Evolutionary conservation across 2,329 filamentous ascomycete species (phyloP), one percentile per base, ranked within the genome.

Genomic region (Fusarium solani-melongenae): DNA sequence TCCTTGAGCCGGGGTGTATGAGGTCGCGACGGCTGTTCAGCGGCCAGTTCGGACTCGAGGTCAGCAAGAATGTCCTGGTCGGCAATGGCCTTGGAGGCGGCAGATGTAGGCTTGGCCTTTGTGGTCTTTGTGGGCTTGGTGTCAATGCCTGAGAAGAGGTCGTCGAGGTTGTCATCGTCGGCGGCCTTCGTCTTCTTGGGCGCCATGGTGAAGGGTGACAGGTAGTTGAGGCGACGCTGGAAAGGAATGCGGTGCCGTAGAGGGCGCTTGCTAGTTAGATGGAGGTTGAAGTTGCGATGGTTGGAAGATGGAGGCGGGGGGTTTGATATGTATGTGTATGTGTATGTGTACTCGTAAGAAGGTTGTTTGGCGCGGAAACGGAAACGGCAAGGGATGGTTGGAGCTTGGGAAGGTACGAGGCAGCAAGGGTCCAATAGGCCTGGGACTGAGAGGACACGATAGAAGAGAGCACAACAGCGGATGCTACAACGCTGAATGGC

Each of bases 31-130:
- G 93, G 89, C 79, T 92, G 87, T 81, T 93, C 91, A 62, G 90
- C 88, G 77, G 91, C 94, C 49, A 97, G 90, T 80, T 90, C 83
- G 76, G 82, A 84, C 81, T 97, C 94, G 70, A 98, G 90, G 77
- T 98, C 95, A 71, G 95, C 95, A 41, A 98, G 89, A 66, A 96
- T 91, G 81, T 98, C 95, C 76, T 94, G 89, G 77, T 92, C 88
- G 76, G 82, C 79, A 79, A 83, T 83, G 60, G 84, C 78, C 80
- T 88, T 88, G 74, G 86, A 82, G 62, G 85, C 82, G 64, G 87
- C 83, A 62, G 88, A 87, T 73, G 86, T 83, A 71, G 86, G 80
- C 79, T 88, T 88, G 76, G 80, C 69, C 79, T 85, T 86, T 63
- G 81, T 73, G 20, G 84, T 73, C 79, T 90, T 90, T 79, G 88